Conservation (phyloP, 345 rosid genomes). For the Durio zibethinus region DNA sequence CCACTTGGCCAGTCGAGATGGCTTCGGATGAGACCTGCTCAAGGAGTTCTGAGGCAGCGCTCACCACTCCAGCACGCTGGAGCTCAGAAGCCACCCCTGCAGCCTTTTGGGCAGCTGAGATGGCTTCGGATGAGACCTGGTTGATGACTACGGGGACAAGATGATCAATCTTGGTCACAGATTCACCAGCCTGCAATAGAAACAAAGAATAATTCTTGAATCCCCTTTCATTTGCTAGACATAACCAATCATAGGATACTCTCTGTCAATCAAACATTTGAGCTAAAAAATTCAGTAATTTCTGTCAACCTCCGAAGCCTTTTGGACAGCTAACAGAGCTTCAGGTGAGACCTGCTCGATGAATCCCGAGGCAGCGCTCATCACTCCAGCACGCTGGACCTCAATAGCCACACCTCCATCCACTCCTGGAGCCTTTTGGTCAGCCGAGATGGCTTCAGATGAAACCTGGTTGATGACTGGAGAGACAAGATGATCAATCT, state of each 20-base stretch:
- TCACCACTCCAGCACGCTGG: no score
- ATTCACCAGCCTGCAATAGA: conserved; percentile 60
- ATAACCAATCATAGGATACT: background rate
- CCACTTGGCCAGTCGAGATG: no score
- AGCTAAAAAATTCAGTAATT: no score
- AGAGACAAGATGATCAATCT: no score
- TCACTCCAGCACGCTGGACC: no score
- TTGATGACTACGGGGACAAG: conserved; percentile 65
- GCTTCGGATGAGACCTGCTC: no score
- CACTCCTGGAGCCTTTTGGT: conserved; percentile 20
- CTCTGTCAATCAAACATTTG: background rate
- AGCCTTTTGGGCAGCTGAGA: no score
- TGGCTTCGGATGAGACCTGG: conserved; percentile 14
- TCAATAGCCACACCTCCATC: background rate
- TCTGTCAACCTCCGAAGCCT: background rate
- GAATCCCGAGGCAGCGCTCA: conserved; percentile 46
- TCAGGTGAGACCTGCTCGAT: conserved; percentile 49
- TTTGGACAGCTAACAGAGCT: conserved; percentile 60
- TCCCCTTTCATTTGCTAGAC: background rate
- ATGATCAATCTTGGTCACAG: conserved; percentile 55
- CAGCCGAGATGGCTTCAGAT: background rate
- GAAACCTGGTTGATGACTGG: no score
- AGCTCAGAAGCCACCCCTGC: no score
- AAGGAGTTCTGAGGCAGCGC: no score
- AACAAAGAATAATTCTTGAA: background rate